phyloP scores from a whole-genome alignment of 2,329 filamentous ascomycete genomes.

The Cytospora leucostoma region DNA sequence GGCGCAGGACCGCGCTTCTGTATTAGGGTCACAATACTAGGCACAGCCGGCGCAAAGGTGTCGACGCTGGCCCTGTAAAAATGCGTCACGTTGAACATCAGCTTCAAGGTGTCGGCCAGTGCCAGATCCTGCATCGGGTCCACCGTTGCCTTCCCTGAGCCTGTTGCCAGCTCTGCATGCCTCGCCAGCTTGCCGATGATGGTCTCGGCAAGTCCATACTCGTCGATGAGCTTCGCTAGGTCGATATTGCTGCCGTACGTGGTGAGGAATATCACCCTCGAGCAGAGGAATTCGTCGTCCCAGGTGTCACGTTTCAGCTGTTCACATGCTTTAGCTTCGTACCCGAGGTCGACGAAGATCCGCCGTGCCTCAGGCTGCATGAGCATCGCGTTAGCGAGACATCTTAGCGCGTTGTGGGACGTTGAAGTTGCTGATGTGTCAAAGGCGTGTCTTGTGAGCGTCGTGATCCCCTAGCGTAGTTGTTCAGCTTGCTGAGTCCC shows the following conservation, averaged over 20 bases:
- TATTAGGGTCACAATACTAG: slow-evolving; percentile 71
- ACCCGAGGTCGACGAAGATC: slow-evolving; percentile 70
- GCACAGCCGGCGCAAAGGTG: slow-evolving; percentile 68
- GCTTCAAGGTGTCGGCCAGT: slow-evolving; percentile 78
- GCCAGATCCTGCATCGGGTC: slow-evolving; percentile 76
- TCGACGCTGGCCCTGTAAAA: slow-evolving; percentile 63
- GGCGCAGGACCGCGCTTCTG: slow-evolving; percentile 58
- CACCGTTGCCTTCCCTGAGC: slow-evolving; percentile 35
- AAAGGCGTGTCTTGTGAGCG: slow-evolving; percentile 73
- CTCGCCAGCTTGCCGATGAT: slow-evolving; percentile 70
- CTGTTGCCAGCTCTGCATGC: slow-evolving; percentile 57
- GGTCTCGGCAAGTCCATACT: slow-evolving; percentile 66
- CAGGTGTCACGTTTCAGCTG: slow-evolving; percentile 71
- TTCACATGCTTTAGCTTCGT: slow-evolving; percentile 66
- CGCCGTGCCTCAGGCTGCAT: slow-evolving; percentile 69
- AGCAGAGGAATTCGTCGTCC: slow-evolving; percentile 84
- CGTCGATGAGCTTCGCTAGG: slow-evolving; percentile 63
- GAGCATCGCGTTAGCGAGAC: slow-evolving; percentile 82
- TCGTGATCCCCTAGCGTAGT: slow-evolving; percentile 66
- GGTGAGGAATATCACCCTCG: slow-evolving; percentile 76
- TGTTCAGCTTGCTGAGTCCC: slow-evolving; percentile 8
- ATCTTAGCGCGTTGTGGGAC: slow-evolving; percentile 75
- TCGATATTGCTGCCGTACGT: slow-evolving; percentile 76
- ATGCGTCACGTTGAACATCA: slow-evolving; percentile 86
- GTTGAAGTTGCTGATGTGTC: slow-evolving; percentile 62